These are phyloP conservation scores for Malassezia pachydermatis DNA, from an alignment of 1,284 basidiomycete species.

Conservation along the genomic window DNA sequence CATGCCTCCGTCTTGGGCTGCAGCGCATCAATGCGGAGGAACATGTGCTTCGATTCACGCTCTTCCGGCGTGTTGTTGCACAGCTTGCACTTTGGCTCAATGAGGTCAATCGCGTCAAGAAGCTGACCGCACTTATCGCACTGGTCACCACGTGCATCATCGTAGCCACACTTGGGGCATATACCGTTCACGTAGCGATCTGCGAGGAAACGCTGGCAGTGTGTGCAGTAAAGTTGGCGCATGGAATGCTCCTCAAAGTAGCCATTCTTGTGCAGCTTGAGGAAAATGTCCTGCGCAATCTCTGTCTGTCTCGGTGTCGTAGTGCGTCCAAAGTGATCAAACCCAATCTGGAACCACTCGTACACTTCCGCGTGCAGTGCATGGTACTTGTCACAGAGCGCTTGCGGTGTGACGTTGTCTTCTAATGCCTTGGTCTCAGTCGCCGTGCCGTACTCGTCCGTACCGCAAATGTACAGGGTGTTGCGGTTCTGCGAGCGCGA, in stretches of 20 bases:
- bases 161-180: conserved; percentile 46
- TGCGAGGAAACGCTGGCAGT: conserved; percentile 40
- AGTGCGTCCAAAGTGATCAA: conserved; percentile 93
- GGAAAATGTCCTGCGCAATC: conserved; percentile 46
- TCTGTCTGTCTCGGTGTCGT: conserved; percentile 81
- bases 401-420: conserved; percentile 74
- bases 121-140: conserved; percentile 90
- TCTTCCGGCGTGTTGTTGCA: conserved; percentile 60
- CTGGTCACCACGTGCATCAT: conserved; percentile 92
- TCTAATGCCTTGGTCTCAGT: conserved; percentile 96
- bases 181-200: conserved; percentile 46
- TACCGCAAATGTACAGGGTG: conserved; percentile 76
- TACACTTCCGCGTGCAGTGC: conserved; percentile 83
- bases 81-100: conserved; percentile 92
- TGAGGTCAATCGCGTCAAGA: conserved; percentile 75
- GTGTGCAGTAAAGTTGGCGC: conserved; percentile 43
- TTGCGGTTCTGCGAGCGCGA: conserved; percentile 53
- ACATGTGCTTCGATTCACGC: conserved; percentile 75
- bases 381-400: conserved; percentile 89
- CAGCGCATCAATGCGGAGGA: conserved; percentile 71
- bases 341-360: conserved; percentile 83
- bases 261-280: conserved; percentile 42
- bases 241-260: conserved; percentile 43
- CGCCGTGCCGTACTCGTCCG: conserved; percentile 97
- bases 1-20: conserved; percentile 78